Evolutionary conservation across 805 yeast genomes (phyloP), one percentile per base, ranked within the genome.

Genomic region (Ogataea paradorogensis): DNA sequence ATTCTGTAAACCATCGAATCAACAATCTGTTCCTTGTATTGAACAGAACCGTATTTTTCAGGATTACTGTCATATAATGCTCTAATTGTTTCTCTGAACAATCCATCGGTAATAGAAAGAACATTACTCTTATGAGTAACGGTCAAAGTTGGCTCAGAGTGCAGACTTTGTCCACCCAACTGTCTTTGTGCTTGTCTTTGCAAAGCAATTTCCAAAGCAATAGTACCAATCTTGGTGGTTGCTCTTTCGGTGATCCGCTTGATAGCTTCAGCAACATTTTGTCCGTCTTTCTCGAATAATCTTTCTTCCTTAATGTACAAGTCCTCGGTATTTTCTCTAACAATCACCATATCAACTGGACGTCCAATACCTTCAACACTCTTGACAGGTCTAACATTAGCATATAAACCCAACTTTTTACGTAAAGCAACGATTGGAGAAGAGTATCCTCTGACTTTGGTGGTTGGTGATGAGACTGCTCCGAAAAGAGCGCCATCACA

Each of bases 351-450:
- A 65, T 93, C 99, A 35, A 90, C 95, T 26, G 95, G 90, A 66
- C 88, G 80, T 51, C 87, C 90, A 39, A 79, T 73, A 38, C 90
- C 91, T 28, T 77, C 82, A 27, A 90, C 97, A 36, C 93, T 82
- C 69, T 93, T 93, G 53, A 93, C 98, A 4, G 99, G 99, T 65
- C 99, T 84, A 36, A 93, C 96, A 56, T 93, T 93, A 55, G 99
- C 99, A 63, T 85, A 93, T 38, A 93, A 73, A 7, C 96, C 97
- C 66, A 93, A 61, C 66, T 85, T 86, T 78, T 91, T 93, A 72
- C 99, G 84, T 59, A 93, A 74, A n/a, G 98, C 98, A 40, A 93
- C 99, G 64, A 93, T 91, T 53, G 99, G 99, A 22, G 98, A 91
- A 14, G 97, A 90, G 71, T 93, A 93, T 38, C 99, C 99, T 33